Conservation (phyloP, 169 alveolate species). For the Plasmodium cynomolgi region DNA sequence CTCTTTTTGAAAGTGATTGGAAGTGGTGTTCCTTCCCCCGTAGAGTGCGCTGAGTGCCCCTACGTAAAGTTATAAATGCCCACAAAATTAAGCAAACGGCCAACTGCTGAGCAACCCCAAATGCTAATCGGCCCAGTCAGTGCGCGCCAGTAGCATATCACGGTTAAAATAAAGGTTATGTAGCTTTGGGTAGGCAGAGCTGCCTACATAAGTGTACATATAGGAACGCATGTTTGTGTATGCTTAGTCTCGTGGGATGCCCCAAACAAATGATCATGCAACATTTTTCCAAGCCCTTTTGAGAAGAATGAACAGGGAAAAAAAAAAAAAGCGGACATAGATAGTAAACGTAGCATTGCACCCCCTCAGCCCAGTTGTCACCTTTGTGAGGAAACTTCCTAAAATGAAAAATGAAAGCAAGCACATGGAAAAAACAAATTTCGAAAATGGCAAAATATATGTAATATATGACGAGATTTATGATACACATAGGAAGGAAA, state of each 20-base stretch:
- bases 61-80: neutral
- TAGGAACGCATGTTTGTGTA: neutral
- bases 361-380: neutral
- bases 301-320: neutral
- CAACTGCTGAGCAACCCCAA: neutral
- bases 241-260: neutral
- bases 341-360: neutral
- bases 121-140: neutral
- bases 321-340: neutral
- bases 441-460: conserved; percentile 37
- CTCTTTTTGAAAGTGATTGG: neutral
- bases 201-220: conserved; percentile 1
- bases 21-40: neutral
- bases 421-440: neutral
- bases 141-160: neutral
- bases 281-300: neutral
- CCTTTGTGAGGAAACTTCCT: neutral
- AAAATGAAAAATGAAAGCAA: conserved; percentile 11
- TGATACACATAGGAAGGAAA: conserved; percentile 55
- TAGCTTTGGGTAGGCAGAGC: neutral
- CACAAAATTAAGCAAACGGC: neutral
- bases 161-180: neutral
- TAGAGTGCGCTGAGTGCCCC: neutral
- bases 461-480: conserved; percentile 62
- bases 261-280: neutral